Base-by-base conservation (phyloP, 768 basidiomycete species). In the Pilatotrama ljubarskyi region DNA sequence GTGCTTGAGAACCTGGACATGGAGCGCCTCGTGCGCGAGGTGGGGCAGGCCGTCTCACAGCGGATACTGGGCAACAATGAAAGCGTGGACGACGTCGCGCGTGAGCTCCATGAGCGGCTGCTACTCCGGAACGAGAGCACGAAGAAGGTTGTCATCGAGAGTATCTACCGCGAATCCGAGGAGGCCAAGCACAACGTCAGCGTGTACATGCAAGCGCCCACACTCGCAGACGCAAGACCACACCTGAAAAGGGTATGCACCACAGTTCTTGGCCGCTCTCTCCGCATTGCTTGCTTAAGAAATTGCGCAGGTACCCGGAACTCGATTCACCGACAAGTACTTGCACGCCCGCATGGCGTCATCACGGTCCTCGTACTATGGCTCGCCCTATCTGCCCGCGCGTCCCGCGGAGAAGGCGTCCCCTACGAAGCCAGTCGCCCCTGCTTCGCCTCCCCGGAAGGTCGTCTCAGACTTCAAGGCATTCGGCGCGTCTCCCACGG, bases 1-100 rank as follows among this genome's bases (percentile, higher is more conserved):
- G 95, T 98, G 42, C 81, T 98, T 26, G 96, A 98, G 77, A 97
- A 98, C 69, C 85, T 98, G 60, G 96, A 98, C 73, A 96, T 98
- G 96, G 96, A 98, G 69, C 85, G 94, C 29, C 82, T 98, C 38
- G 93, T 98, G 57, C 86, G 87, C 37, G 96, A 98, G 75, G 95
- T 98, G 49, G 96, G 96, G 17, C 82, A 89, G 58, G 94, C 94
- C 9, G 95, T 98, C 8, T 94, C 95, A 7, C 86, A 92, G 67
- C 84, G 95, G 51, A 93, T 98, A 72, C 83, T 93, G 10, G 91
- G 92, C 20, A 92, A 93, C 64, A 90, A 96, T 73, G 91, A 97
- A 73, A 95, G 90, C 67, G 95, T 98, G 18, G 96, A 98, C 71
- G 95, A 98, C 59, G 95, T 98, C 18, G 96, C 96, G 13, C 84